Conservation (phyloP, 192 early-diverging fungal genomes). For the Mortierella claussenii region DNA sequence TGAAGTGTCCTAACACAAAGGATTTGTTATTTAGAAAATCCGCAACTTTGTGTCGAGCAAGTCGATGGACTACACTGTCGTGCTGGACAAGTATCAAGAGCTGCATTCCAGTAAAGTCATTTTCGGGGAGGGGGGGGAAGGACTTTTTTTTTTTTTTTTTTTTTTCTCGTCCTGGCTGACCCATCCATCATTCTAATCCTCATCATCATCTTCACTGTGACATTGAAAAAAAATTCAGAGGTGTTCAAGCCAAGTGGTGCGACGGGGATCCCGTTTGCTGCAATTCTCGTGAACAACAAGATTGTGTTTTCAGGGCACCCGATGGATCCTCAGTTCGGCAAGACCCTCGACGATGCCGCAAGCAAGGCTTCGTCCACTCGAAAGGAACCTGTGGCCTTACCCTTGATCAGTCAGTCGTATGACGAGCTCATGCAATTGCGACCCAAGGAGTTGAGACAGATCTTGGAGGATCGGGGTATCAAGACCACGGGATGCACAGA, state of each 20-base stretch:
- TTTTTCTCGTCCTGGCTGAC: background rate
- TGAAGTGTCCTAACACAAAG: background rate
- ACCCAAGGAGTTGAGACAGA: conserved; percentile 63
- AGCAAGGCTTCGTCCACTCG: conserved; percentile 39
- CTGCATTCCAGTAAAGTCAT: conserved; percentile 38
- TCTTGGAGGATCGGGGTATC: conserved; percentile 59
- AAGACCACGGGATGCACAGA: conserved; percentile 54
- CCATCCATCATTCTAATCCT: conserved; percentile 5
- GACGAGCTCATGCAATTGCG: conserved; percentile 60
- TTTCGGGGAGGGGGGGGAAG: too few species aligned
- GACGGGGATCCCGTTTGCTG: conserved; percentile 64
- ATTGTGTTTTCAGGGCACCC: conserved; percentile 65
- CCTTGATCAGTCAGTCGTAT: conserved; percentile 56
- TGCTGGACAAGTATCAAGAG: conserved; percentile 55
- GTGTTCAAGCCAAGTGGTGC: conserved; percentile 58
- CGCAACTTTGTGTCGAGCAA: conserved; percentile 57
- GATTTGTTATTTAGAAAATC: conserved; percentile 45
- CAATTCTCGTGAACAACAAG: conserved; percentile 57
- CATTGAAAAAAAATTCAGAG: conserved; percentile 10
- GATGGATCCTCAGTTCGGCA: conserved; percentile 56
- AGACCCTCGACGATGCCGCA: conserved; percentile 28
- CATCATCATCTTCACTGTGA: background rate
- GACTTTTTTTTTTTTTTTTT: background rate
- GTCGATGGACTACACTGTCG: conserved; percentile 66
- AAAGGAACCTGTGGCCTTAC: conserved; percentile 49